Base-by-base conservation (phyloP, 208 protist species). In the Endotrypanum monterogeii region DNA sequence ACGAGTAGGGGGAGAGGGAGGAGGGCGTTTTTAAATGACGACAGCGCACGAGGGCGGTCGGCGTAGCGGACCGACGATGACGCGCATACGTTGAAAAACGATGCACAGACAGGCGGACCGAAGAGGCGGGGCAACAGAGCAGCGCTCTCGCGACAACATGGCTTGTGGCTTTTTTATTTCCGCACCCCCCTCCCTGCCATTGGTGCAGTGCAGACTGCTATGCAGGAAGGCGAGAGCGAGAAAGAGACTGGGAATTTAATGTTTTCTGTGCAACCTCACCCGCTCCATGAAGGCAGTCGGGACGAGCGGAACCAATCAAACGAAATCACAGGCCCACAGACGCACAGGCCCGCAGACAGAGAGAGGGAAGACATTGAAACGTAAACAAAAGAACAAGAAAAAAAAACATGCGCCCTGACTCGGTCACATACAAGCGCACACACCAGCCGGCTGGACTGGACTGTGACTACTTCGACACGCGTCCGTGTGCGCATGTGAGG, bases 371-470 rank as follows among this genome's bases (percentile, higher is more conserved):
- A 65, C 35, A 18, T 60, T 4, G 41, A n/a, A 28, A 32, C 23
- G 25, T 30, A 57, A 6, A 57, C 3, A 57, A 57, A 12, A 12
- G 52, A 28, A 57, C 16, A 57, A 57, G 52, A 48, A 41, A 46
- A 65, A 65, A 65, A 25, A 44, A 16, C 35, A 28, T 35, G 37
- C 44, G 44, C 62, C 11, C 62, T 23, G 25, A 11, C 23, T 30
- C 28, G 57, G n/a, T 67, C 41, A 39, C 41, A 60, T 25, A 55
- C 67, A 60, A 23, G 6, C 51, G 30, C 51, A 71, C 8, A 57
- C n/a, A 20, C 18, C 6, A 60, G 28, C 28, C 67, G 20, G 28
- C 28, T 51, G 46, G 30, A 30, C 16, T 62, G 57, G n/a, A n/a
- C n/a, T n/a, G n/a, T n/a, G n/a, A n/a, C n/a, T 46, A 3, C 41